Evolutionary conservation across 768 basidiomycete genomes (phyloP).

Genomic region (Psilocybe azurescens): DNA sequence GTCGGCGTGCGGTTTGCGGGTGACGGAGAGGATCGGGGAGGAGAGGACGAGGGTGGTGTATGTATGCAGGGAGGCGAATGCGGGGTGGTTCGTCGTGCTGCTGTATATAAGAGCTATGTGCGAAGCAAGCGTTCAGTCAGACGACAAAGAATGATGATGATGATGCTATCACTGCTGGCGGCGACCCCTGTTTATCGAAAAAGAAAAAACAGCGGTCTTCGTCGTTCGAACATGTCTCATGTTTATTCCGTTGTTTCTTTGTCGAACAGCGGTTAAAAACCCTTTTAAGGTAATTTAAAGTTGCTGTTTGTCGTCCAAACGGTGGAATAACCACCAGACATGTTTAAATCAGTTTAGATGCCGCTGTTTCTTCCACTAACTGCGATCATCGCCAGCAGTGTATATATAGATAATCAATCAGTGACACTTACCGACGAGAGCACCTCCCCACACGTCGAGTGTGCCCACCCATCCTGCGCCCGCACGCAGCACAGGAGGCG

Average conservation of each 20-base stretch:
- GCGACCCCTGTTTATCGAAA: too few species aligned
- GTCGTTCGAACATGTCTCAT: too few species aligned
- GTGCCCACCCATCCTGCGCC: constrained; percentile 45
- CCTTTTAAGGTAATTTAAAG: too few species aligned
- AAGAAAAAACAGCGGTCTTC: too few species aligned
- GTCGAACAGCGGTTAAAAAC: too few species aligned
- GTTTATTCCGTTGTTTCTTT: too few species aligned
- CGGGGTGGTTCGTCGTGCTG: constrained; percentile 34
- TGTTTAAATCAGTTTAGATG: too few species aligned
- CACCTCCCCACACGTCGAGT: constrained; percentile 58
- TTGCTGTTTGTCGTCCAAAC: too few species aligned
- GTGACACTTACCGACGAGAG: constrained; percentile 41
- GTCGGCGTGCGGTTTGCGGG: constrained; percentile 27
- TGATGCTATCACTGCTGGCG: too few species aligned
- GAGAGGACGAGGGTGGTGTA: constrained; percentile 27
- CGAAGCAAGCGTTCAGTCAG: background rate
- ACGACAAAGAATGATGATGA: background rate
- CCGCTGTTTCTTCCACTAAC: too few species aligned
- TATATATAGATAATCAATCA: background rate
- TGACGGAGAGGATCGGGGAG: constrained; percentile 18
- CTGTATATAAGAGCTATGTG: constrained; percentile 36
- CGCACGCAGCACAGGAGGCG: constrained; percentile 48
- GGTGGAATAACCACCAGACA: too few species aligned
- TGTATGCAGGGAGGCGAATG: constrained; percentile 30
- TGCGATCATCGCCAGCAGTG: background rate